Evolutionary conservation across 192 early-diverging fungal species (phyloP).

Genomic region (Coemansia sp.): DNA sequence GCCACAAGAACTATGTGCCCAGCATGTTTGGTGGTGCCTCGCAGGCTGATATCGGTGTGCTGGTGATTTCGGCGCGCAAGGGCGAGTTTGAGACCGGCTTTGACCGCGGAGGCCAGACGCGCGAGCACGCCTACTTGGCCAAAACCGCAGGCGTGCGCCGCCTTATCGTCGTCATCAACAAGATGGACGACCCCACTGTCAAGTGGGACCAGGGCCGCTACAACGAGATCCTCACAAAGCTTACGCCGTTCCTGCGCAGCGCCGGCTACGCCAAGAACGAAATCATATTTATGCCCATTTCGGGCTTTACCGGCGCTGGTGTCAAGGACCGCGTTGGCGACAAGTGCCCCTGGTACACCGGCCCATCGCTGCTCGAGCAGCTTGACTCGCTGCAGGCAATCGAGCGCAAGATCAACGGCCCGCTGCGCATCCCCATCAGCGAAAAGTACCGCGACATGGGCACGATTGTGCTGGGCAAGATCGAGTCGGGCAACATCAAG

Average conservation of each 20-base stretch:
- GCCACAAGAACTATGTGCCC: constrained; percentile 98
- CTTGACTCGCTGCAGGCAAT: constrained; percentile 78
- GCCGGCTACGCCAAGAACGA: constrained; percentile 87
- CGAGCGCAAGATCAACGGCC: constrained; percentile 84
- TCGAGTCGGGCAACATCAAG: constrained; percentile 89
- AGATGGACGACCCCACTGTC: constrained; percentile 99
- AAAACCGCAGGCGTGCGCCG: constrained; percentile 97
- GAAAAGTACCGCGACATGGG: constrained; percentile 99
- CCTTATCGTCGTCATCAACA: constrained; percentile 94
- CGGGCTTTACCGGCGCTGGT: constrained; percentile 96
- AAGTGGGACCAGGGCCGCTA: constrained; percentile 88
- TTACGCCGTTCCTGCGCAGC: constrained; percentile 85
- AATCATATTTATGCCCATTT: constrained; percentile 86
- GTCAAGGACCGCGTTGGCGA: constrained; percentile 77
- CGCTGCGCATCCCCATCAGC: constrained; percentile 90
- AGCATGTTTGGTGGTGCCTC: constrained; percentile 96
- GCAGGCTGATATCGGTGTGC: constrained; percentile 93
- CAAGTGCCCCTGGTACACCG: constrained; percentile 72
- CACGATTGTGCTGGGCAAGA: constrained; percentile 91
- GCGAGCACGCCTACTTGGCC: constrained; percentile 95
- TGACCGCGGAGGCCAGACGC: constrained; percentile 97
- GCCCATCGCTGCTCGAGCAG: constrained; percentile 84
- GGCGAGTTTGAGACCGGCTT: constrained; percentile 99
- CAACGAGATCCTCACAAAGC: constrained; percentile 83
- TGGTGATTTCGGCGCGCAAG: constrained; percentile 95